Conservation (phyloP, 305 asterid genomes). For the Fraxinus baroniana region DNA sequence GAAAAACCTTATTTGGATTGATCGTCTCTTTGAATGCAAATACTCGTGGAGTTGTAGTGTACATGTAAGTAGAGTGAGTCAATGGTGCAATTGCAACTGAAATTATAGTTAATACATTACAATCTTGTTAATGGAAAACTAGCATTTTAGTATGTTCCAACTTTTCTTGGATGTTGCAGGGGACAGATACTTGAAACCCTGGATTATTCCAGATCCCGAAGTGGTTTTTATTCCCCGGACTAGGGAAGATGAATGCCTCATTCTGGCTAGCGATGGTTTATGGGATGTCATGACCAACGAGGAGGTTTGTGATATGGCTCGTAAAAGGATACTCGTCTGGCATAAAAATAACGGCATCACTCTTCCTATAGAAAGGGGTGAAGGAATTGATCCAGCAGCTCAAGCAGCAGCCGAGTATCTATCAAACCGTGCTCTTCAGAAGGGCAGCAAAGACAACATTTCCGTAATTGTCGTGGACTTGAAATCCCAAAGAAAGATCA, state of each 20-base stretch:
- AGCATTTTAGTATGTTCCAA: background rate
- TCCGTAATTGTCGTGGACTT: constrained; percentile 74
- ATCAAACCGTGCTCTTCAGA: constrained; percentile 73
- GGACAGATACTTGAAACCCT: constrained; percentile 88
- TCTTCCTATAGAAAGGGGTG: constrained; percentile 57
- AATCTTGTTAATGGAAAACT: background rate
- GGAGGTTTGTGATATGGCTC: constrained; percentile 84
- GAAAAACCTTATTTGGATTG: background rate
- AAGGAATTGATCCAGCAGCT: constrained; percentile 87
- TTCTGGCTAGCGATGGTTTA: constrained; percentile 91
- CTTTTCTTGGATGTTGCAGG: constrained; percentile 49
- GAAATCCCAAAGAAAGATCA: constrained; percentile 70
- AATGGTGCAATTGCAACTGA: background rate
- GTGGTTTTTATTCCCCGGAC: constrained; percentile 69
- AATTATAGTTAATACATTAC: background rate
- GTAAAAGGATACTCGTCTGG: constrained; percentile 73
- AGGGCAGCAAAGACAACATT: constrained; percentile 92
- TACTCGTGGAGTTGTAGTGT: background rate
- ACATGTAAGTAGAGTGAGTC: background rate
- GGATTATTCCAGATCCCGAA: constrained; percentile 92
- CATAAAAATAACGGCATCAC: constrained; percentile 58
- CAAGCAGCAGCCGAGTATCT: constrained; percentile 90
- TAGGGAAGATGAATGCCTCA: constrained; percentile 77
- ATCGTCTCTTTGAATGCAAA: background rate
- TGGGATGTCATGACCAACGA: constrained; percentile 97